Percentiles rank a stretch among this genome's conserved stretches.
phyloP scores from a whole-genome alignment of 106 monocot genomes.

The Acorus gramineus region DNA sequence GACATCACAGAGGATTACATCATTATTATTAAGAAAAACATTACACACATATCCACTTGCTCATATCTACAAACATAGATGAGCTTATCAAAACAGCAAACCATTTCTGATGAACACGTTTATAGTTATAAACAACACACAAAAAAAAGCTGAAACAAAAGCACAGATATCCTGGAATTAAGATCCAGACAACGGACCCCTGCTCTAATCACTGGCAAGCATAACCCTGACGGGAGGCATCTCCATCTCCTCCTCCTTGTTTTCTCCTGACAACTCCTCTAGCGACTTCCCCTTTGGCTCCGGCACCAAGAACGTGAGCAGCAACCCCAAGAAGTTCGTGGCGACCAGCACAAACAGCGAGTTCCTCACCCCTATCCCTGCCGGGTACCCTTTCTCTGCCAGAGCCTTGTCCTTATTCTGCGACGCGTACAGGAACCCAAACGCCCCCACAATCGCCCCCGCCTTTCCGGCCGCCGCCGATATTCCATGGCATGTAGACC shows the following conservation, averaged over 20 bases:
- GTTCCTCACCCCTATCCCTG: constrained; percentile 48
- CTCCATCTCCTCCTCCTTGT: background rate
- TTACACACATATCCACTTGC: too few relatives aligned
- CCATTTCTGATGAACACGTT: too few relatives aligned
- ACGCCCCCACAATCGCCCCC: constrained; percentile 40
- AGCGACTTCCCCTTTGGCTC: constrained; percentile 50
- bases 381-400: constrained; percentile 35
- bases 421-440: constrained; percentile 42
- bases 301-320: constrained; percentile 41
- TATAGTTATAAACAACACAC: too few relatives aligned
- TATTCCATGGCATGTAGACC: constrained; percentile 78
- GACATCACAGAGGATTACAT: too few relatives aligned
- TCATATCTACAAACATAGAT: too few relatives aligned
- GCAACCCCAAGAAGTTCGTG: constrained; percentile 32
- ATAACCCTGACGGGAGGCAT: too few relatives aligned
- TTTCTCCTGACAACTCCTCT: constrained; percentile 16
- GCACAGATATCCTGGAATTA: too few relatives aligned
- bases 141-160: too few relatives aligned
- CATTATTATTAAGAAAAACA: too few relatives aligned
- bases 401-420: constrained; percentile 29
- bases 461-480: constrained; percentile 64
- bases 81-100: too few relatives aligned
- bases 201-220: too few relatives aligned
- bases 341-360: constrained; percentile 45
- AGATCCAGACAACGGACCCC: too few relatives aligned